Conservation (phyloP, 2,329 filamentous ascomycete genomes). For the Venturia carpophila region DNA sequence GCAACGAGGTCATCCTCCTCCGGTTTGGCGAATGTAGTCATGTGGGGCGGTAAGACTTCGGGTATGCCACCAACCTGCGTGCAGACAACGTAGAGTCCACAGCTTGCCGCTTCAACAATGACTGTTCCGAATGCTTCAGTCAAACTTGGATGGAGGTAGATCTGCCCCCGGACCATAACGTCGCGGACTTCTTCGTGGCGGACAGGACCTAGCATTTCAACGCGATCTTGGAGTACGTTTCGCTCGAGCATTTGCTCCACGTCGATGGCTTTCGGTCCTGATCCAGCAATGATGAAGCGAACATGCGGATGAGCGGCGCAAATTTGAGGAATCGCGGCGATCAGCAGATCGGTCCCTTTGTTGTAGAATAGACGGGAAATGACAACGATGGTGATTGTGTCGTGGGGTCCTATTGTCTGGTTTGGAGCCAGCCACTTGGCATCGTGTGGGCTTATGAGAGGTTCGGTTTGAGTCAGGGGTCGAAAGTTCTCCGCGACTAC, state of each 20-base stretch:
- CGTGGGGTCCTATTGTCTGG: slow-evolving; percentile 67
- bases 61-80: slow-evolving; percentile 95
- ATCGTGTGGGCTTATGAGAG: slow-evolving; percentile 3
- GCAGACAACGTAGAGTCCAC: slow-evolving; percentile 91
- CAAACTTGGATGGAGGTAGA: slow-evolving; percentile 89
- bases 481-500: slow-evolving; percentile 95
- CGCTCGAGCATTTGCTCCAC: slow-evolving; percentile 97
- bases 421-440: slow-evolving; percentile 20
- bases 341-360: slow-evolving; percentile 95
- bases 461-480: slow-evolving; percentile 45
- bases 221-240: slow-evolving; percentile 85
- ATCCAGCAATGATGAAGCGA: slow-evolving; percentile 92
- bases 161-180: slow-evolving; percentile 94
- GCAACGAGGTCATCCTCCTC: slow-evolving; percentile 92
- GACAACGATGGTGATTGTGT: slow-evolving; percentile 91
- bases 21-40: slow-evolving; percentile 95
- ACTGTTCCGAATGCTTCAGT: slow-evolving; percentile 98
- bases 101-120: slow-evolving; percentile 93
- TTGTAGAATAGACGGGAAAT: slow-evolving; percentile 98
- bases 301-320: slow-evolving; percentile 85
- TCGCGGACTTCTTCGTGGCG: slow-evolving; percentile 94
- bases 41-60: slow-evolving; percentile 88
- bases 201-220: slow-evolving; percentile 84
- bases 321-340: slow-evolving; percentile 88
- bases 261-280: slow-evolving; percentile 93